Percentiles rank a stretch among this genome's conserved stretches.
Conservation (phyloP, 2,329 filamentous ascomycete genomes). For the Capronia coronata region DNA sequence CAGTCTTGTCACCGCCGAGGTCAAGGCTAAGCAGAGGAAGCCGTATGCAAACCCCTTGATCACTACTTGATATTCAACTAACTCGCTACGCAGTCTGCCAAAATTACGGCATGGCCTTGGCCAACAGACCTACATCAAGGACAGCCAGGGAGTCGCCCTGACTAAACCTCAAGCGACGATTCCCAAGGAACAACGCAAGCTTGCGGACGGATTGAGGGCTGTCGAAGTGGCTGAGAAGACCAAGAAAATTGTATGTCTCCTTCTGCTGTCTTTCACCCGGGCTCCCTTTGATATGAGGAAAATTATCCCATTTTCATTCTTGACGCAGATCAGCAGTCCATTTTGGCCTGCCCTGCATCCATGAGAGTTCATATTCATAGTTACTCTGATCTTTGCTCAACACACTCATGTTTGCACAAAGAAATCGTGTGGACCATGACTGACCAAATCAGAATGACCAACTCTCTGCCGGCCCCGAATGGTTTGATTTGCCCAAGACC, state of each 20-base stretch:
- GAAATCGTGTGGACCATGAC: conserved; percentile 15
- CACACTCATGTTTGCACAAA: conserved; percentile 12
- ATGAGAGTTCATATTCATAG: conserved; percentile 64
- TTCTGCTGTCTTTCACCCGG: background rate
- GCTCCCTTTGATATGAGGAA: conserved; percentile 58
- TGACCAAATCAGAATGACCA: conserved; percentile 44
- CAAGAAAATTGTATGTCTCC: conserved; percentile 47
- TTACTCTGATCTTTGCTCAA: conserved; percentile 54
- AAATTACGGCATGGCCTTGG: conserved; percentile 23
- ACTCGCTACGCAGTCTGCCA: conserved; percentile 17
- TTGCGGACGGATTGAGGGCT: conserved; percentile 45
- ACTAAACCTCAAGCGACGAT: conserved; percentile 48
- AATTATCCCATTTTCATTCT: conserved; percentile 61
- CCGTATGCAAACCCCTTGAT: conserved; percentile 18
- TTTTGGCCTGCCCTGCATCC: conserved; percentile 71
- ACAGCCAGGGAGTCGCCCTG: conserved; percentile 47
- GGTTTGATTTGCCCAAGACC: conserved; percentile 84
- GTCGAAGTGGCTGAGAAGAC: conserved; percentile 50
- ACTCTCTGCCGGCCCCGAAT: conserved; percentile 66
- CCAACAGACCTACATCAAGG: conserved; percentile 31
- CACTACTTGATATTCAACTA: conserved; percentile 23
- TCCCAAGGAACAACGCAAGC: conserved; percentile 39
- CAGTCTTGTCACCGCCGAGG: conserved; percentile 10
- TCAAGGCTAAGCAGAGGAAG: conserved; percentile 11
- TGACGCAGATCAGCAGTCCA: conserved; percentile 69